Base-by-base conservation (phyloP, 2,329 filamentous ascomycete genomes). In the Cladosporium sp. region DNA sequence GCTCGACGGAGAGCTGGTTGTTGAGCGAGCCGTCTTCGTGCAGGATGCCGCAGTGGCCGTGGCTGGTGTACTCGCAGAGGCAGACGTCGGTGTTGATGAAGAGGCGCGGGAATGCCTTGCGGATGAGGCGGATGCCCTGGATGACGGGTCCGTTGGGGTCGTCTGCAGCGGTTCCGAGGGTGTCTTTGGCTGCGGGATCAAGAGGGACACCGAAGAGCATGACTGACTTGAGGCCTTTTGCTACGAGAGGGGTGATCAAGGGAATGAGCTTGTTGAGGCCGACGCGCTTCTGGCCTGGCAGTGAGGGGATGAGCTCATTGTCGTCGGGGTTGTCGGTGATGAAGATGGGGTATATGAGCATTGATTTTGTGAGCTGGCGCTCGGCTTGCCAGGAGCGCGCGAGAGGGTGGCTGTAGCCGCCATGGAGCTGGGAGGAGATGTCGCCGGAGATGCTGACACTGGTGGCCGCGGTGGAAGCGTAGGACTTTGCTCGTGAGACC, bases 341-440 rank as follows among this genome's bases (percentile, higher is more conserved):
- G 82, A 99, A 99, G 70, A 99, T 86, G 14, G 95, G 95, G 80
- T 96, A 98, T 75, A 99, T 97, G 74, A 99, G 89, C 95, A 98
- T 98, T 43, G 93, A 95, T 76, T 84, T 84, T 66, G 82, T 84
- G 71, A 84, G 75, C 70, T 84, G 82, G 57, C 82, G 77, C 74
- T 84, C 82, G 2, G 82, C 82, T 71, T 84, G 82, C 82, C 82
- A 84, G 74, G 81, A 75, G 66, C 82, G 75, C 57, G 82, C 79
- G 13, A 84, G 77, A 21, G 82, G 82, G 68, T 84, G 82, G 68
- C 79, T 80, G 71, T 84, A 84, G 53, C 82, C 82, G 68, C 82
- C 82, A 70, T 84, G 82, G 64, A 84, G 75, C 72, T 84, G 82
- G 60, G 80, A 82, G 66, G 80, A 79, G 70, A 84, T 83, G 66